phyloP scores from a whole-genome alignment of 2,329 filamentous ascomycete species.

The Neobulgaria alba region DNA sequence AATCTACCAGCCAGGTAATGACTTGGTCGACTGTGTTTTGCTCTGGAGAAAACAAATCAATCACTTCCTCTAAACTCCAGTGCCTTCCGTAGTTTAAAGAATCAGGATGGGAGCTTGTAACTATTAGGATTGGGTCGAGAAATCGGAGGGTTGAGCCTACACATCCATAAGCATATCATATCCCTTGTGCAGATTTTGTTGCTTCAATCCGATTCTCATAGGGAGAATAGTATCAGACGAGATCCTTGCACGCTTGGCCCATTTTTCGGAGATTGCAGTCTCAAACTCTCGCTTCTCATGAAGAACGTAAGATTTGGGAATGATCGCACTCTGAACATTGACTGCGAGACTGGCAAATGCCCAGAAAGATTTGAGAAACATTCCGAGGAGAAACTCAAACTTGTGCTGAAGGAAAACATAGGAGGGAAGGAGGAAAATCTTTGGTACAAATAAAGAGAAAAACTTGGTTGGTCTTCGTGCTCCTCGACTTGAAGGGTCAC shows the following conservation, averaged over 20 bases:
- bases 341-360: no score
- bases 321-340: no score
- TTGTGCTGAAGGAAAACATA: no score
- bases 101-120: slow-evolving; percentile 30
- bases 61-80: slow-evolving; percentile 40
- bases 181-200: slow-evolving; percentile 36
- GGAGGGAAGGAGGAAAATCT: no score
- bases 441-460: no score
- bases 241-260: slow-evolving; percentile 14
- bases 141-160: slow-evolving; percentile 14
- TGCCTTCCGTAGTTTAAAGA: slow-evolving; percentile 38
- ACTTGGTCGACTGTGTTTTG: slow-evolving; percentile 43
- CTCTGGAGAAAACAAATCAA: slow-evolving; percentile 42
- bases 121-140: background rate
- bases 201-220: slow-evolving; percentile 36
- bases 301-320: no score
- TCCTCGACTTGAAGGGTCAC: no score
- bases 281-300: no score
- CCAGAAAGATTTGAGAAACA: no score
- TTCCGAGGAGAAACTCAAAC: no score
- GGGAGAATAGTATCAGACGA: slow-evolving; percentile 28
- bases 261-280: slow-evolving; percentile 9
- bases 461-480: no score
- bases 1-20: slow-evolving; percentile 44
- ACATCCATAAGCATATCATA: slow-evolving; percentile 35